Conservation (phyloP, 768 basidiomycete genomes). For the Phaffia australis region DNA sequence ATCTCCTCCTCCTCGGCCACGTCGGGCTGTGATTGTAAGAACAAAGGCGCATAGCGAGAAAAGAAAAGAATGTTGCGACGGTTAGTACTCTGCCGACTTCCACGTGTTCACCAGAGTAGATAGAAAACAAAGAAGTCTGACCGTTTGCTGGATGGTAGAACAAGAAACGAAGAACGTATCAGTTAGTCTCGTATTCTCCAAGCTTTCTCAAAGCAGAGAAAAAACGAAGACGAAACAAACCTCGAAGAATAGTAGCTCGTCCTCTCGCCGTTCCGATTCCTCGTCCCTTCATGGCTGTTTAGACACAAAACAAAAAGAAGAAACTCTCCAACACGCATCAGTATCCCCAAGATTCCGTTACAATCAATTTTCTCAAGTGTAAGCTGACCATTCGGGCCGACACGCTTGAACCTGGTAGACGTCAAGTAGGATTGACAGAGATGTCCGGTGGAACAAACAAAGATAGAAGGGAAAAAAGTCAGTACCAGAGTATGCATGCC, state of each 20-base stretch:
- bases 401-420: slow-evolving; percentile 82
- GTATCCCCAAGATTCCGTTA: not conserved
- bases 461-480: not conserved
- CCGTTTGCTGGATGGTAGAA: slow-evolving; percentile 7
- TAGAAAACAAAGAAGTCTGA: not conserved
- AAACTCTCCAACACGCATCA: not conserved
- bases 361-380: not conserved
- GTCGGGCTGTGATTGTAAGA: slow-evolving; percentile 11
- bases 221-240: slow-evolving; percentile 45
- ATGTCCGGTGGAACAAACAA: not conserved
- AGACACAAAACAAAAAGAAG: not conserved
- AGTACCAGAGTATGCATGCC: slow-evolving; percentile 1
- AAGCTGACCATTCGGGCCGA: slow-evolving; percentile 62
- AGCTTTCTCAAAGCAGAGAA: slow-evolving; percentile 1
- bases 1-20: slow-evolving; percentile 19
- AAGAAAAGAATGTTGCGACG: not conserved
- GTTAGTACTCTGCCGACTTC: too few relatives aligned
- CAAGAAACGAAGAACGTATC: not conserved
- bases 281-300: slow-evolving; percentile 71
- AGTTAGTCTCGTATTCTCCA: not conserved
- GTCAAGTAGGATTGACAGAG: too few relatives aligned
- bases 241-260: slow-evolving; percentile 95
- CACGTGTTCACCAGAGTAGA: too few relatives aligned
- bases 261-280: slow-evolving; percentile 99
- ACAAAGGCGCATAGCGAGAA: not conserved